These are phyloP conservation scores for Aspergillus sp. DNA, from an alignment of 2,329 filamentous ascomycete genomes.

Conservation along the genomic window DNA sequence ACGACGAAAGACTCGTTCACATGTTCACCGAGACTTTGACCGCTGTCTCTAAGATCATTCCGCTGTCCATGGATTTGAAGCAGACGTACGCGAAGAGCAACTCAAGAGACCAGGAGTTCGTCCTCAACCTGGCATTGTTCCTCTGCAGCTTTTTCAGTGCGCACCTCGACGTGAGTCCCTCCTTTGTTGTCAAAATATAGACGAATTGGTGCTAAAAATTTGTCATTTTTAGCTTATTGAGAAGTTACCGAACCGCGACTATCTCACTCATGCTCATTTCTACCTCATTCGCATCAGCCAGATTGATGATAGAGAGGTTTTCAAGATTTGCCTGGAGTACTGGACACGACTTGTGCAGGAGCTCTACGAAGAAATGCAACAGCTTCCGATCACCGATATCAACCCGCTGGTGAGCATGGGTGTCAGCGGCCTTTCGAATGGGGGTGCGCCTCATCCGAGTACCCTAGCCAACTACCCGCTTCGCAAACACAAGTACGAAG, in stretches of 20 bases:
- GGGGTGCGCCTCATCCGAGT: constrained; percentile 79
- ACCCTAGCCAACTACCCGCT: constrained; percentile 88
- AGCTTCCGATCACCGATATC: constrained; percentile 86
- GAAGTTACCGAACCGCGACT: constrained; percentile 92
- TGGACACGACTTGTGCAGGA: constrained; percentile 99
- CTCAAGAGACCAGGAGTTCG: constrained; percentile 91
- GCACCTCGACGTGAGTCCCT: constrained; percentile 69
- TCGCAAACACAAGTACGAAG: constrained; percentile 96
- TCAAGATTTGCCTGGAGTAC: constrained; percentile 99
- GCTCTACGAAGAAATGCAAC: constrained; percentile 98
- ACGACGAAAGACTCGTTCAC: constrained; percentile 91
- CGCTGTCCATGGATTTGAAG: constrained; percentile 85
- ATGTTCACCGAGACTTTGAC: constrained; percentile 98
- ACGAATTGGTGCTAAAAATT: constrained; percentile 4
- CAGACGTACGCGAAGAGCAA: constrained; percentile 89
- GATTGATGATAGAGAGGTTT: constrained; percentile 97
- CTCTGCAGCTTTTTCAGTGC: constrained; percentile 95
- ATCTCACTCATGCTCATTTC: constrained; percentile 92
- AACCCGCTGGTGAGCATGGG: constrained; percentile 85
- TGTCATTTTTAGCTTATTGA: constrained; percentile 69
- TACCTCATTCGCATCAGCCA: constrained; percentile 98
- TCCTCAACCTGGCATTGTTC: constrained; percentile 94
- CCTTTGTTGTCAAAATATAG: background rate
- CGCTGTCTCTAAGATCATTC: constrained; percentile 90
- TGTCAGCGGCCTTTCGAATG: constrained; percentile 67